Conservation (phyloP, 768 basidiomycete genomes). For the Tremella yokohamensis region DNA sequence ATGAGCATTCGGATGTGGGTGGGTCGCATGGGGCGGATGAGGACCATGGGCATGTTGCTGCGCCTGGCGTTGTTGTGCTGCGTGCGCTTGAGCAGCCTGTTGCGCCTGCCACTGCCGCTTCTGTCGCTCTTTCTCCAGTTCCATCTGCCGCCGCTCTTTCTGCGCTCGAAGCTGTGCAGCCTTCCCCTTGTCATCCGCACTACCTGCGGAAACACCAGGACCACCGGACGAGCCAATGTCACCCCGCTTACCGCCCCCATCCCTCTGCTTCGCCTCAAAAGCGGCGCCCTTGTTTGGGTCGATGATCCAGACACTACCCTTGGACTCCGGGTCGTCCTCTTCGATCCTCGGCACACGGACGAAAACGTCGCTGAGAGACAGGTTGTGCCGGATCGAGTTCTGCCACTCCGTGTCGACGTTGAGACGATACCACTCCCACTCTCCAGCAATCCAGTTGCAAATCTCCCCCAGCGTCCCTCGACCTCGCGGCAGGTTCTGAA, state of each 20-base stretch:
- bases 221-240: background rate
- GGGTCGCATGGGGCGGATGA: too few relatives aligned
- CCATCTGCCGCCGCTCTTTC: slow-evolving; percentile 31
- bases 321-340: slow-evolving; percentile 65
- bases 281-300: slow-evolving; percentile 59
- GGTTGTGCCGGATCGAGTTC: slow-evolving; percentile 91
- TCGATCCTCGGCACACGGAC: slow-evolving; percentile 80
- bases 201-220: background rate
- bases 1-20: too few relatives aligned
- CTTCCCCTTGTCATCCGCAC: slow-evolving; percentile 24
- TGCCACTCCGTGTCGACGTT: slow-evolving; percentile 84
- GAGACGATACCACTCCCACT: slow-evolving; percentile 84
- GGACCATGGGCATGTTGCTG: background rate
- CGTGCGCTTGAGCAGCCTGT: background rate
- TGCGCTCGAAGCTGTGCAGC: slow-evolving; percentile 30
- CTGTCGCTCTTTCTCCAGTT: slow-evolving; percentile 27
- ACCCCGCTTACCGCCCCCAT: slow-evolving; percentile 25
- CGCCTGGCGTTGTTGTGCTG: slow-evolving; percentile 8
- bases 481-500: slow-evolving; percentile 57
- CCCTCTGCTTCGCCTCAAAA: slow-evolving; percentile 49
- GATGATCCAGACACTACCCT: slow-evolving; percentile 90
- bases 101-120: slow-evolving; percentile 15
- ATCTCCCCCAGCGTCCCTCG: slow-evolving; percentile 84
- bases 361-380: slow-evolving; percentile 90
- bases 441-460: slow-evolving; percentile 82